A percentile compares a stretch with the other conserved stretches of the same genome.
These are phyloP conservation scores for Sporothrix brasiliensis DNA, from an alignment of 2,329 filamentous ascomycete species.

Conservation along the genomic window DNA sequence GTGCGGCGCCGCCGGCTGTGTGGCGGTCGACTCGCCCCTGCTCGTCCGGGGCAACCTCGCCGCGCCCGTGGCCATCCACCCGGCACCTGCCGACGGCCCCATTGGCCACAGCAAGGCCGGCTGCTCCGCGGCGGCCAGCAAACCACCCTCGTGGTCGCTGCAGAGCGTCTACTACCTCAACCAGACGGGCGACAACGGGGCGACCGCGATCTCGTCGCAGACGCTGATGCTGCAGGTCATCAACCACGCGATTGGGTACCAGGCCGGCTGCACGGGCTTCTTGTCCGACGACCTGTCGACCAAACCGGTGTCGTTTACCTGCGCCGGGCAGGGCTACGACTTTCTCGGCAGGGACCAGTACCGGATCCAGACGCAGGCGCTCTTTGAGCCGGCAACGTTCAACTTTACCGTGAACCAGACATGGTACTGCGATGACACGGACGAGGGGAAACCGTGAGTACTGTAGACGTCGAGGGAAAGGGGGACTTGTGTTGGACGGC, in stretches of 20 bases:
- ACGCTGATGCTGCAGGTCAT: slow-evolving; percentile 37
- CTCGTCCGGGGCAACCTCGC: slow-evolving; percentile 47
- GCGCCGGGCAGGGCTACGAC: slow-evolving; percentile 32
- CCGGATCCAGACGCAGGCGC: slow-evolving; percentile 34
- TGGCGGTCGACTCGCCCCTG: slow-evolving; percentile 32
- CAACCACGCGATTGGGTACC: slow-evolving; percentile 38
- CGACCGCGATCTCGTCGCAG: slow-evolving; percentile 29
- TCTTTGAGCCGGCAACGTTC: slow-evolving; percentile 35
- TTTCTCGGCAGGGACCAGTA: slow-evolving; percentile 33
- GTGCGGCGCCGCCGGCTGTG: slow-evolving; percentile 28
- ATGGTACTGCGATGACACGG: slow-evolving; percentile 39
- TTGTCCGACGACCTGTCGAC: slow-evolving; percentile 27
- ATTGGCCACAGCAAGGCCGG: slow-evolving; percentile 36
- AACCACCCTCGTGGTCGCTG: slow-evolving; percentile 37
- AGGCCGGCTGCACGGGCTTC: slow-evolving; percentile 37
- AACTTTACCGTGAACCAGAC: slow-evolving; percentile 38
- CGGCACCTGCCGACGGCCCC: slow-evolving; percentile 37
- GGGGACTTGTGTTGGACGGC: neutral
- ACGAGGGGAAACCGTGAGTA: slow-evolving; percentile 37
- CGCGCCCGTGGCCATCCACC: slow-evolving; percentile 43
- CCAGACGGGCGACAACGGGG: slow-evolving; percentile 34
- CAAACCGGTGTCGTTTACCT: slow-evolving; percentile 30
- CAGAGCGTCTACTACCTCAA: slow-evolving; percentile 35
- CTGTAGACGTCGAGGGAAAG: neutral
- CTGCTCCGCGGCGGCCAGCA: slow-evolving; percentile 34